phyloP scores from a whole-genome alignment of 2,329 filamentous ascomycete species.

The Phaeoacremonium minimum region DNA sequence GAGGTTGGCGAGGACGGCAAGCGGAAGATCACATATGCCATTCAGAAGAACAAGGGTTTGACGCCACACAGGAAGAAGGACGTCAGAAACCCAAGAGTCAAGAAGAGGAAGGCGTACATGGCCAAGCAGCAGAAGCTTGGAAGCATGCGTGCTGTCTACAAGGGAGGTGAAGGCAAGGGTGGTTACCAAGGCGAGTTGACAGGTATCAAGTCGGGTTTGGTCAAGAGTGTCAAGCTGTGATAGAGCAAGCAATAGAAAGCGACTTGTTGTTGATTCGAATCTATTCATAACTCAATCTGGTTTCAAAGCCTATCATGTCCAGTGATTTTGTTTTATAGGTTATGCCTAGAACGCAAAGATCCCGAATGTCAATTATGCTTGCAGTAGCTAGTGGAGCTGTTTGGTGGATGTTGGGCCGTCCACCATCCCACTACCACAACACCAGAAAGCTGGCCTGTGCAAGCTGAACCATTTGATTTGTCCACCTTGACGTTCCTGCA shows the following conservation, averaged over 20 bases:
- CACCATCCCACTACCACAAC: too few relatives aligned
- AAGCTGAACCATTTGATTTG: too few relatives aligned
- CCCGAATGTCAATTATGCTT: too few relatives aligned
- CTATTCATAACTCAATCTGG: too few relatives aligned
- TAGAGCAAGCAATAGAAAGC: neutral
- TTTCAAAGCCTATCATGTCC: too few relatives aligned
- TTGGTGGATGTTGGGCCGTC: too few relatives aligned
- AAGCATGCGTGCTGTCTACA: conserved; percentile 81
- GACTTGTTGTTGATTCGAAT: too few relatives aligned
- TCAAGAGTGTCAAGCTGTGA: conserved; percentile 91
- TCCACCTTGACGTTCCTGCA: too few relatives aligned
- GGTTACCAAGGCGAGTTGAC: conserved; percentile 90
- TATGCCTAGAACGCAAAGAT: too few relatives aligned
- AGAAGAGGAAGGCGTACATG: conserved; percentile 96
- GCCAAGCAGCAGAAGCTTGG: conserved; percentile 96
- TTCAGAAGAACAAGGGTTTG: conserved; percentile 96
- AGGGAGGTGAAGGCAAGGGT: conserved; percentile 76
- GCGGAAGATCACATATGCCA: conserved; percentile 86
- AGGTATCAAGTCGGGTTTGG: conserved; percentile 89
- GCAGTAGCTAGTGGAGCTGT: too few relatives aligned
- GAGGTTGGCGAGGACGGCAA: conserved; percentile 79
- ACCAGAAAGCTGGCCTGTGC: too few relatives aligned
- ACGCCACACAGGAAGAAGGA: conserved; percentile 90
- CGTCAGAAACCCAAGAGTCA: conserved; percentile 88
- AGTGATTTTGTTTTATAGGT: too few relatives aligned